Evolutionary conservation across 805 yeast species (phyloP).

Genomic region (Kodamaea hsintzibuensis): DNA sequence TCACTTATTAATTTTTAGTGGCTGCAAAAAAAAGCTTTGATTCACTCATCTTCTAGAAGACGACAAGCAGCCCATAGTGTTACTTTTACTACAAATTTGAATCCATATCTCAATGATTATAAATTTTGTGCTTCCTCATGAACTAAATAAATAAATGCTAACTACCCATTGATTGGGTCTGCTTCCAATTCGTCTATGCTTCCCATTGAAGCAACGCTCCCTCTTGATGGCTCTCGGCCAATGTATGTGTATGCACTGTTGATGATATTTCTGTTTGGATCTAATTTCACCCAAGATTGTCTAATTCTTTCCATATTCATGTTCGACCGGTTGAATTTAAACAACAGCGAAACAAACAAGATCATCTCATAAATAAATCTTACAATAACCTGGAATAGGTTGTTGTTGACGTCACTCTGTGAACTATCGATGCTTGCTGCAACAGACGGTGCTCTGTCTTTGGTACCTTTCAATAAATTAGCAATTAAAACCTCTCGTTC

Average conservation of each 20-base stretch:
- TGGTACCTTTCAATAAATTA: conserved; percentile 18
- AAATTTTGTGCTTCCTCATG: too few species aligned
- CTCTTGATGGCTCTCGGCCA: conserved; percentile 19
- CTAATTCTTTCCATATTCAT: conserved; percentile 46
- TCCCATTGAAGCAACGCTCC: conserved; percentile 6
- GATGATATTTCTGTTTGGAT: conserved; percentile 41
- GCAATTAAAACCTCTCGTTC: conserved; percentile 29
- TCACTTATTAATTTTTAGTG: too few species aligned
- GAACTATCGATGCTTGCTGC: background rate
- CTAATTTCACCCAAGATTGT: conserved; percentile 38
- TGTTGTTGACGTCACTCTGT: background rate
- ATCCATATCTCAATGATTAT: too few species aligned
- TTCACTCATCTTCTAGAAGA: too few species aligned
- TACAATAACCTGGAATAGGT: conserved; percentile 23
- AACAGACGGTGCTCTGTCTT: background rate
- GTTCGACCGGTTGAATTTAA: conserved; percentile 40
- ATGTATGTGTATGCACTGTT: conserved; percentile 36
- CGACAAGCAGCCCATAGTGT: too few species aligned
- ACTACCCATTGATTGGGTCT: background rate
- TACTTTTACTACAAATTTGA: too few species aligned
- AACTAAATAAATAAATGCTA: background rate
- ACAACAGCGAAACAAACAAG: conserved; percentile 30
- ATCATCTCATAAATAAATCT: conserved; percentile 36
- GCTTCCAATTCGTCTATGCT: background rate
- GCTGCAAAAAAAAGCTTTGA: too few species aligned